Evolutionary conservation across 1,284 basidiomycete genomes (phyloP), one percentile per base, ranked within the genome.

Genomic region (Cryptococcus jaspeensis): DNA sequence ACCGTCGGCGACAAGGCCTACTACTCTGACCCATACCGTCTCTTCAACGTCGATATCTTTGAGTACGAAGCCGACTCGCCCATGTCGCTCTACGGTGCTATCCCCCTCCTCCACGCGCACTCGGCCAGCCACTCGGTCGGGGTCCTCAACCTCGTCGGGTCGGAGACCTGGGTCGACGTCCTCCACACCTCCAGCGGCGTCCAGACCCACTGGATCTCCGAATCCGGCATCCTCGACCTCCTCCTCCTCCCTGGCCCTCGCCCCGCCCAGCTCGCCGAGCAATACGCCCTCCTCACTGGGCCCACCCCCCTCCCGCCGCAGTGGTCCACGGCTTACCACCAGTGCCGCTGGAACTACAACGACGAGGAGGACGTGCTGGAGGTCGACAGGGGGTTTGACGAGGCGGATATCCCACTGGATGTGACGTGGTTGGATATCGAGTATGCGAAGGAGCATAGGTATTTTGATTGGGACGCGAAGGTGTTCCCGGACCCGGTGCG

Each of bases 351-450:
- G 96, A 99, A 99, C 78, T 99, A 99, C 72, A 83, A 96, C 63
- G 90, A 87, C 72, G 88, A 91, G 48, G 85, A 88, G 12, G 96
- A 99, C 73, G 83, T 99, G 5, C 83, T 92, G 18, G 82, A 84
- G n/a, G 92, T 98, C 7, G 88, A 93, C 77, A 83, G 81, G 68
- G 81, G 86, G 52, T 97, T 99, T 71, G 94, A 98, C 63, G 88
- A 92, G 64, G 88, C 88, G 38, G 90, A 96, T 68, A 92, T 98
- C 53, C 95, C 96, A 0, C 86, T 98, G 38, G 96, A 98, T 70
- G 93, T 96, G 7, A 89, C 98, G 70, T 99, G 96, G 96, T 84
- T 99, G 44, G 96, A 99, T 78, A 98, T 99, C 68, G 96, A 98
- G 76, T 95, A 96, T 73, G 82, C 92, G 0, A 87, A 90, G 54